Evolutionary conservation across 768 basidiomycete species (phyloP).

Genomic region (Lyophyllum atratum): DNA sequence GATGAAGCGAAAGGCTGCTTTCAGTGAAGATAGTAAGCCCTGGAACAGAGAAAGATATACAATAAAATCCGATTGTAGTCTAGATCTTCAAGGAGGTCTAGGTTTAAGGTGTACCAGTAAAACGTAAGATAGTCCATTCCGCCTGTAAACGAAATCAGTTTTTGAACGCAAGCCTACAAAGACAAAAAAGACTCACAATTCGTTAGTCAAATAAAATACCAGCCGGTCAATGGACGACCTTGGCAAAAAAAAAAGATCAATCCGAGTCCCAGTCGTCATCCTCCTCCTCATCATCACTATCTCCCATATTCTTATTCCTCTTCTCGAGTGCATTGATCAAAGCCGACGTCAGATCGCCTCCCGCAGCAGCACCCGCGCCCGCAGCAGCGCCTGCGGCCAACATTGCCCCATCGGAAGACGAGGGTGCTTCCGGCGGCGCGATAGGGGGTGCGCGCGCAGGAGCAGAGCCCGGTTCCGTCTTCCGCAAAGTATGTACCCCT

Average conservation of each 20-base stretch:
- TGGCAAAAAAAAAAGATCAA: conserved; percentile 14
- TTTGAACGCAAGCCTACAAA: background rate
- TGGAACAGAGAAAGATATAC: background rate
- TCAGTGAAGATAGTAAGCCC: background rate
- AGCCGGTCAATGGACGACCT: background rate
- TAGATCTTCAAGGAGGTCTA: background rate
- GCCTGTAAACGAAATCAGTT: background rate
- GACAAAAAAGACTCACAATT: background rate
- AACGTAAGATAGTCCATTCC: background rate
- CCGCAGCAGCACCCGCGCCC: conserved; percentile 43
- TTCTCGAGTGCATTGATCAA: conserved; percentile 81
- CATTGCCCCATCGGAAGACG: conserved; percentile 28
- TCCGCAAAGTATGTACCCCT: conserved; percentile 15
- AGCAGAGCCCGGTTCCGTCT: conserved; percentile 12
- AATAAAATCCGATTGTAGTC: background rate
- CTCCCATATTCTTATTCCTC: conserved; percentile 85
- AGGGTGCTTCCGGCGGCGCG: conserved; percentile 12
- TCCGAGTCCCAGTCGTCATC: conserved; percentile 73
- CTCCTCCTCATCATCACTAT: conserved; percentile 81
- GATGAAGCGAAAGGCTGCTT: no score
- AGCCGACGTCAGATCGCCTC: conserved; percentile 78
- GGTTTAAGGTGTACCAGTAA: background rate
- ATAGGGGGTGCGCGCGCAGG: conserved; percentile 13
- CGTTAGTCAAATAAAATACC: background rate
- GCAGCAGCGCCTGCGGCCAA: conserved; percentile 36